phyloP scores from a whole-genome alignment of 73 alveolate genomes.

The Paramecium primaurelia region DNA sequence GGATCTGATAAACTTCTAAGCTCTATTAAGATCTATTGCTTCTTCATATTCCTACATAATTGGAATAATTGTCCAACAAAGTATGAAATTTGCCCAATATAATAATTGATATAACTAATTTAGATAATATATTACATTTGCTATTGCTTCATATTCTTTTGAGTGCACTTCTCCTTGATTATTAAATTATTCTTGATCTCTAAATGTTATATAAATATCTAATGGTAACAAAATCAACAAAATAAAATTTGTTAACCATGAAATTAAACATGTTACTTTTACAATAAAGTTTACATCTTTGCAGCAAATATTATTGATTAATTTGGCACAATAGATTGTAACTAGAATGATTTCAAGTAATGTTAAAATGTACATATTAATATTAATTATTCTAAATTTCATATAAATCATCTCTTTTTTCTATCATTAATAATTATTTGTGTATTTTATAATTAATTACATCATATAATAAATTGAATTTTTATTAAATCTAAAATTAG shows the following conservation, averaged over 20 bases:
- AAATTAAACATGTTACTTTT: constrained; percentile 15
- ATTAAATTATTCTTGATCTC: background rate
- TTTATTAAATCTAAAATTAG: too few species aligned
- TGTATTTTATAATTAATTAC: too few species aligned
- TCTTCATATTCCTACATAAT: constrained; percentile 59
- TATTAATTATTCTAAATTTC: background rate
- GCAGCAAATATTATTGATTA: constrained; percentile 30
- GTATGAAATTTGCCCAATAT: constrained; percentile 47
- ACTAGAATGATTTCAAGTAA: background rate
- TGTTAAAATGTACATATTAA: constrained; percentile 5
- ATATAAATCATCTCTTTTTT: background rate
- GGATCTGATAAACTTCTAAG: background rate
- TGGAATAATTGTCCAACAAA: constrained; percentile 62
- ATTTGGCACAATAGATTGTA: background rate
- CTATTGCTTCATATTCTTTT: background rate
- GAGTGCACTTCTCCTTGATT: background rate
- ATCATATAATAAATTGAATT: too few species aligned
- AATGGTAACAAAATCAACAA: constrained; percentile 47
- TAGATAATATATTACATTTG: background rate
- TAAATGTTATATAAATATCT: constrained; percentile 51
- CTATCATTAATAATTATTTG: background rate
- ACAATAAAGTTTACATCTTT: constrained; percentile 45
- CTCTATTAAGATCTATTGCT: constrained; percentile 32
- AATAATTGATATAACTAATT: background rate
- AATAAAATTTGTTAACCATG: constrained; percentile 53